Percentiles rank a stretch among this genome's conserved stretches.
Evolutionary conservation across 495 filamentous ascomycete species (phyloP).

Genomic region (Penicillium antarcticum): DNA sequence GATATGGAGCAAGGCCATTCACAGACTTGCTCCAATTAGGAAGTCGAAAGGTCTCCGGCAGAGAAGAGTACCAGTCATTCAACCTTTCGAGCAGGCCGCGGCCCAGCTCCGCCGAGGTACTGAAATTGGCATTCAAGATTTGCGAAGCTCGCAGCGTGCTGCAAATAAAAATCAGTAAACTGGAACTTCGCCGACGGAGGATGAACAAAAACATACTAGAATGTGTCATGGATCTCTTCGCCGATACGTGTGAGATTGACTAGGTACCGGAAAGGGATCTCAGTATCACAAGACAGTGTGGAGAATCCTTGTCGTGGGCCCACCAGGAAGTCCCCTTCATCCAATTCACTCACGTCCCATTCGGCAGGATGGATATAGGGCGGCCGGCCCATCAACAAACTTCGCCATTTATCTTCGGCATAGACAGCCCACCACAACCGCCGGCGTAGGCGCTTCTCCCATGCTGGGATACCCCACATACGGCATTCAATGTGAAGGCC

Average conservation of each 20-base stretch:
- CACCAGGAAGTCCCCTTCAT: conserved; percentile 61
- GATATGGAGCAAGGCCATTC: conserved; percentile 25
- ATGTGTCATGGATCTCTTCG: conserved; percentile 30
- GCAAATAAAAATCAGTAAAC: not conserved
- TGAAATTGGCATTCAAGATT: conserved; percentile 26
- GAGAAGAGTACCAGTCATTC: conserved; percentile 30
- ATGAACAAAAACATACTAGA: conserved; percentile 25
- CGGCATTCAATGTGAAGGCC: conserved; percentile 85
- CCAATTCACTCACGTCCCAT: conserved; percentile 74
- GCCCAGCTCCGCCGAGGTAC: conserved; percentile 25
- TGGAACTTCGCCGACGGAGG: not conserved
- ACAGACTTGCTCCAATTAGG: conserved; percentile 34
- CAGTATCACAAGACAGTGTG: conserved; percentile 16
- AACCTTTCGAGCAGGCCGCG: conserved; percentile 24
- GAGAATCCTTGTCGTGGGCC: conserved; percentile 22
- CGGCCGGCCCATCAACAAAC: conserved; percentile 79
- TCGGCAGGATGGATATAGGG: conserved; percentile 75
- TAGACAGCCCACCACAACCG: conserved; percentile 88
- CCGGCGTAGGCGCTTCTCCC: conserved; percentile 81
- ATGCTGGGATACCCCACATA: conserved; percentile 81
- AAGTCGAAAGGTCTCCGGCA: conserved; percentile 25
- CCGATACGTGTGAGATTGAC: conserved; percentile 28
- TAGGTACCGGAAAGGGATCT: conserved; percentile 26
- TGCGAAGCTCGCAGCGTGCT: conserved; percentile 35
- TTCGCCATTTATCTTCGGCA: conserved; percentile 92